phyloP scores from a whole-genome alignment of 2,329 filamentous ascomycete species.

The Colletotrichum tofieldiae region DNA sequence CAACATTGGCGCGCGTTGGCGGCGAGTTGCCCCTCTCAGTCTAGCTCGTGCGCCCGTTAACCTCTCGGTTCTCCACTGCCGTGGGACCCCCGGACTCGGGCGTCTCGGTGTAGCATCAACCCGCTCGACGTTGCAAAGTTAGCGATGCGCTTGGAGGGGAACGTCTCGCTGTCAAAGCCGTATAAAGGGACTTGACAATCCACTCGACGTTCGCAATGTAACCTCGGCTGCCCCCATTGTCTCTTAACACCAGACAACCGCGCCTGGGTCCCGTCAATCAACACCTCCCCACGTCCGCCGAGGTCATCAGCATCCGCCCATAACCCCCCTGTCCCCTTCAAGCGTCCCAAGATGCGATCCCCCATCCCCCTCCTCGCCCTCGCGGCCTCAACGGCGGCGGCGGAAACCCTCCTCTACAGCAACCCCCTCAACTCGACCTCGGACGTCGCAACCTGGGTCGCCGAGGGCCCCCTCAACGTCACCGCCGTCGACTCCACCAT shows the following conservation, averaged over 20 bases:
- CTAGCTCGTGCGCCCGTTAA: constrained; percentile 31
- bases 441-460: constrained; percentile 49
- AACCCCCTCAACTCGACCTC: constrained; percentile 50
- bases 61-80: constrained; percentile 16
- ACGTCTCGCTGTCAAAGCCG: too few species aligned
- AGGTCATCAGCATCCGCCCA: background rate
- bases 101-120: constrained; percentile 37
- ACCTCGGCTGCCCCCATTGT: background rate
- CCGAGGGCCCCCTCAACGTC: constrained; percentile 50
- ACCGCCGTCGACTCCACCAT: constrained; percentile 49
- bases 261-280: background rate
- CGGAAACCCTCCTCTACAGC: constrained; percentile 49
- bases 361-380: constrained; percentile 4
- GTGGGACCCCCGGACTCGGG: constrained; percentile 34
- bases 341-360: constrained; percentile 17
- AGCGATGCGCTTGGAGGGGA: constrained; percentile 12
- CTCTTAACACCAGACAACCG: background rate
- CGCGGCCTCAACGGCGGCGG: constrained; percentile 27
- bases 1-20: constrained; percentile 15
- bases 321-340: background rate
- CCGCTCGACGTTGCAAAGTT: constrained; percentile 11
- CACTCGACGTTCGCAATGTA: background rate
- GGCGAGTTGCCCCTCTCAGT: constrained; percentile 28
- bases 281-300: too few species aligned
- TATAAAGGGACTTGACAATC: background rate